A percentile compares a stretch with the other conserved stretches of the same genome.
These are phyloP conservation scores for Saccharomycopsis sp. DNA, from an alignment of 805 yeast genomes.

Conservation along the genomic window DNA sequence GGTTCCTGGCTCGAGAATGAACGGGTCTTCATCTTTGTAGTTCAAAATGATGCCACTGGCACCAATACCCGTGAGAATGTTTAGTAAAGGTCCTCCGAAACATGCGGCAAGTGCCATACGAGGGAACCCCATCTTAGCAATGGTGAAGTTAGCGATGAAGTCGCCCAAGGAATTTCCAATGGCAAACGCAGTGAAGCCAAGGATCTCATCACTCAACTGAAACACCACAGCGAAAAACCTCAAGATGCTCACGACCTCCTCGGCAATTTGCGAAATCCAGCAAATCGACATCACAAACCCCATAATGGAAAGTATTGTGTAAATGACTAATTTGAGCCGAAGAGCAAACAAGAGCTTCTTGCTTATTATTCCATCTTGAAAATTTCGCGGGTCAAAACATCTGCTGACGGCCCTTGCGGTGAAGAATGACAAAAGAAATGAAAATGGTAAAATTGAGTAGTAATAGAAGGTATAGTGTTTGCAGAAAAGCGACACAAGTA, in stretches of 20 bases:
- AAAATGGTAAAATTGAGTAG: not conserved
- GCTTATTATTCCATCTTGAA: not conserved
- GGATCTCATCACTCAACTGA: slow-evolving; percentile 61
- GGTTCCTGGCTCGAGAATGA: slow-evolving; percentile 20
- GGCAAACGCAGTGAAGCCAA: slow-evolving; percentile 86
- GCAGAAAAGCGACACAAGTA: not conserved
- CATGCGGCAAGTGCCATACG: slow-evolving; percentile 93
- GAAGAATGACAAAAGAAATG: not conserved
- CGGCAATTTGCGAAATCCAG: slow-evolving; percentile 63
- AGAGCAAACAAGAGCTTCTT: not conserved
- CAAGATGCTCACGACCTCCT: slow-evolving; percentile 57
- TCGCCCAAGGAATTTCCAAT: slow-evolving; percentile 92
- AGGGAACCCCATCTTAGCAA: slow-evolving; percentile 75
- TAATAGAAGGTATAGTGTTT: no score
- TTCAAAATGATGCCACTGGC: slow-evolving; percentile 56
- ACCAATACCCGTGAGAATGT: slow-evolving; percentile 74
- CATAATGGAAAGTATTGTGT: slow-evolving; percentile 3
- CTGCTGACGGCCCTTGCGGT: not conserved
- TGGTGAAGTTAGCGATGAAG: slow-evolving; percentile 69
- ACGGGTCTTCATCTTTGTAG: no score
- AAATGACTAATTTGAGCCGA: not conserved
- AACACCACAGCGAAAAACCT: slow-evolving; percentile 52
- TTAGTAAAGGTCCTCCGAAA: slow-evolving; percentile 83
- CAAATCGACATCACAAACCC: slow-evolving; percentile 64
- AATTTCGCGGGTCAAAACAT: not conserved